phyloP scores from a whole-genome alignment of 1,284 basidiomycete species.

The Phellopilus nigrolimitatus region DNA sequence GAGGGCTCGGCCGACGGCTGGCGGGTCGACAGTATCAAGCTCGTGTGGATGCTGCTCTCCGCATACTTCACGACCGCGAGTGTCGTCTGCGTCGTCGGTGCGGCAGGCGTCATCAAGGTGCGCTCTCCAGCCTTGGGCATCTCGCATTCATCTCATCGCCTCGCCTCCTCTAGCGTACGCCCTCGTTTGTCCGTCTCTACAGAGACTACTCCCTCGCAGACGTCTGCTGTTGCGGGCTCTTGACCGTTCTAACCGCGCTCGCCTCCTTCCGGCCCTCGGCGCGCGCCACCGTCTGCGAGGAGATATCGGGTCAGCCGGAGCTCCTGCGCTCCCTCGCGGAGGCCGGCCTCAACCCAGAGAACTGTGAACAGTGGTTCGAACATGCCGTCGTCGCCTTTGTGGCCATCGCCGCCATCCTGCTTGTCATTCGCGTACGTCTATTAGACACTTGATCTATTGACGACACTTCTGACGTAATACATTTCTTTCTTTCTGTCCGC shows the following conservation, averaged over 20 bases:
- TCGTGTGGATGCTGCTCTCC: constrained; percentile 61
- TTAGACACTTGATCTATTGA: constrained; percentile 7
- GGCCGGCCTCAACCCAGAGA: constrained; percentile 67
- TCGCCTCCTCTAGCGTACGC: constrained; percentile 39
- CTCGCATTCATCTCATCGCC: background rate
- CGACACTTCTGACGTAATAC: constrained; percentile 7
- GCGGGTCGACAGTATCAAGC: constrained; percentile 53
- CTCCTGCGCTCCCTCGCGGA: constrained; percentile 65
- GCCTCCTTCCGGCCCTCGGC: constrained; percentile 49
- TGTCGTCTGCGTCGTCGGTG: constrained; percentile 54
- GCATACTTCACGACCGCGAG: constrained; percentile 62
- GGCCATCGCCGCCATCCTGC: constrained; percentile 52
- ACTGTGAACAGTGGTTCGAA: constrained; percentile 74
- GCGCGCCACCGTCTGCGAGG: constrained; percentile 62
- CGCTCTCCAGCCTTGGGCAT: constrained; percentile 21
- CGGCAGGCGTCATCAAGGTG: constrained; percentile 67
- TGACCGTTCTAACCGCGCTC: constrained; percentile 51
- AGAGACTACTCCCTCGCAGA: constrained; percentile 74
- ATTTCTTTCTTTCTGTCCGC: background rate
- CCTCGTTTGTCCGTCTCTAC: constrained; percentile 54
- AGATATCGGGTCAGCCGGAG: constrained; percentile 66
- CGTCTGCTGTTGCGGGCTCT: constrained; percentile 58
- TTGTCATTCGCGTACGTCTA: constrained; percentile 56
- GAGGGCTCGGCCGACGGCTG: constrained; percentile 56
- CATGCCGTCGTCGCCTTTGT: constrained; percentile 54